A percentile compares a stretch with the other conserved stretches of the same genome.
phyloP scores from a whole-genome alignment of 345 rosid genomes.

The Populus simonii region DNA sequence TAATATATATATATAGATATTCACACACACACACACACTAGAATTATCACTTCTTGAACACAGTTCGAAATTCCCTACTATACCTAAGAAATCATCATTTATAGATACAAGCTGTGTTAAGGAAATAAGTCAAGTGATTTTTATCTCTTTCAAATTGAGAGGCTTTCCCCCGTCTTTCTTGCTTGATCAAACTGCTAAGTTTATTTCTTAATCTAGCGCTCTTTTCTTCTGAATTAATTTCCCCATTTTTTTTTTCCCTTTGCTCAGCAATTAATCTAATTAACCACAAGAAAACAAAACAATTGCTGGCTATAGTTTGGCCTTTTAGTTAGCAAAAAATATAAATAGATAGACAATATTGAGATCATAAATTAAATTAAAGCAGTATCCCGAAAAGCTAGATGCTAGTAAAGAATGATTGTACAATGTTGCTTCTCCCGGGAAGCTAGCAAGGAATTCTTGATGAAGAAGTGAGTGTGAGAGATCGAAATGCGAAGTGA shows the following conservation, averaged over 20 bases:
- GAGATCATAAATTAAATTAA: background rate
- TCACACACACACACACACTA: background rate
- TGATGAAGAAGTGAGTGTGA: slow-evolving; percentile 17
- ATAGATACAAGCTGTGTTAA: background rate
- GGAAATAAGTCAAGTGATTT: background rate
- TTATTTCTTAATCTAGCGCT: background rate
- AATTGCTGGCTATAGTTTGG: background rate
- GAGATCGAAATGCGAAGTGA: slow-evolving; percentile 11
- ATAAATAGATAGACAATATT: background rate
- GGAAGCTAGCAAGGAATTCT: slow-evolving; percentile 32
- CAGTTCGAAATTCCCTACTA: background rate
- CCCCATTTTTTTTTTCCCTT: background rate
- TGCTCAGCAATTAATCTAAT: background rate
- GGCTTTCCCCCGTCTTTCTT: too few relatives aligned
- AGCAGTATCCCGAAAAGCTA: background rate
- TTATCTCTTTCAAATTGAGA: background rate
- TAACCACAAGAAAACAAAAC: background rate
- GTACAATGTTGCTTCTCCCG: slow-evolving; percentile 32
- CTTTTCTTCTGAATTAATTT: background rate
- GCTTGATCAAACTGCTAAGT: too few relatives aligned
- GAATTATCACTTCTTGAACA: background rate
- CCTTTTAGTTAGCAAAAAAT: background rate
- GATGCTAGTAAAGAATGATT: background rate
- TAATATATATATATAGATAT: background rate
- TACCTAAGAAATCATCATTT: background rate